Base-by-base conservation (phyloP, 2,329 filamentous ascomycete species). In the Penicillium carneum region DNA sequence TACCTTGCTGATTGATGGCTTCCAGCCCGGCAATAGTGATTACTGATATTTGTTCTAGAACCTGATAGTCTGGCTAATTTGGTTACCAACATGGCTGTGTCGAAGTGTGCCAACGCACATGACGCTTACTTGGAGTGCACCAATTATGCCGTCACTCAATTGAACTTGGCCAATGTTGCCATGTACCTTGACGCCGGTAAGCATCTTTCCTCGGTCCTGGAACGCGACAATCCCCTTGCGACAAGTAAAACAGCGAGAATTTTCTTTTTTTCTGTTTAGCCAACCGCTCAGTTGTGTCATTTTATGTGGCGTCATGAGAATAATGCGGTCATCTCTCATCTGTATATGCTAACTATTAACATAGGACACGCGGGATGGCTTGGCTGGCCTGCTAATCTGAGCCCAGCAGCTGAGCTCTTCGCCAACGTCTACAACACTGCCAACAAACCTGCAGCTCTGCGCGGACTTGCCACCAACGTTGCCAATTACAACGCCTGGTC, bases 51-150 rank as follows among this genome's bases (percentile, higher is more conserved):
- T 26, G 57, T 29, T 58, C 79, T 71, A 84, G 86, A 89, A 73
- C 87, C 87, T 49, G 86, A 88, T 75, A 87, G 83, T 54, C 79
- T 88, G 42, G 85, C 84, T 59, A 89, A 88, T 76, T 75, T 88
- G 67, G 83, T 88, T 43, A 88, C 87, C 71, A 88, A 88, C 77
- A 66, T 82, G 67, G 79, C 80, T 66, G 80, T 86, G 18, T 62
- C 76, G 7, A 84, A 86, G 53, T 88, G 87, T 75, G 75, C 84
- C 54, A 77, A 82, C 63, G 84, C 84, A 23, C 80, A 84, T 31
- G 65, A 78, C 4, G 83, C 83, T 43, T 88, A 88, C 78, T 80
- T 82, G 66, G 81, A 84, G 29, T 80, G 84, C 62, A 81, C 84
- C 36, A 79, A 82, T 38, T 88, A 88, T 69, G 86, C 86, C 1